Conservation (phyloP, 2,329 filamentous ascomycete species). For the Fusarium sp. region DNA sequence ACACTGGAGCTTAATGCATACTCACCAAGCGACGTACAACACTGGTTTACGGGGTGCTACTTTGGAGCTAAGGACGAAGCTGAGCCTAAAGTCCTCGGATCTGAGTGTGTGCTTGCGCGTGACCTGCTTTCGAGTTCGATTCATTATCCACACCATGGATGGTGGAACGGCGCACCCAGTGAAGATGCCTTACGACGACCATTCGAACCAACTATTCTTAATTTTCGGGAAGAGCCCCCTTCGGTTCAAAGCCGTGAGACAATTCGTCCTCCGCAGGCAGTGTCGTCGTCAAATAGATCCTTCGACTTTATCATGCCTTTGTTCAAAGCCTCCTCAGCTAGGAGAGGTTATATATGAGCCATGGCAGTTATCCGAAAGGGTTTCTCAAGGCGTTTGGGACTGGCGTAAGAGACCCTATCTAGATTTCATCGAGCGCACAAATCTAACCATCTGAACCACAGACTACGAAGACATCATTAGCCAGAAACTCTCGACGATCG, state of each 20-base stretch:
- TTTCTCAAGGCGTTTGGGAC: not conserved
- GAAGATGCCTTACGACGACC: slow-evolving; percentile 6
- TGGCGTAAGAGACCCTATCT: not conserved
- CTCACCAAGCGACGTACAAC: slow-evolving; percentile 23
- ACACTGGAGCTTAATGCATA: slow-evolving; percentile 4
- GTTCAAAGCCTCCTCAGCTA: slow-evolving; percentile 11
- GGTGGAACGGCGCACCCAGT: not conserved
- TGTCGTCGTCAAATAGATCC: slow-evolving; percentile 18
- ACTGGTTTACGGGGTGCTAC: slow-evolving; percentile 27
- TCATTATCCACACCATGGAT: slow-evolving; percentile 18
- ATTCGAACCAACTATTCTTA: not conserved
- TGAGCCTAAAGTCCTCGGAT: not conserved
- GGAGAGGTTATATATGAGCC: slow-evolving; percentile 17
- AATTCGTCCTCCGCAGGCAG: slow-evolving; percentile 18
- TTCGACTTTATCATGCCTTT: not conserved
- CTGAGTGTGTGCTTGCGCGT: not conserved
- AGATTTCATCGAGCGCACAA: not conserved
- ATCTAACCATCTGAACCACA: not conserved
- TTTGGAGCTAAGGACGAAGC: slow-evolving; percentile 21
- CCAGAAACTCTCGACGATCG: slow-evolving; percentile 1
- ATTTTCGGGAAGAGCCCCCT: not conserved
- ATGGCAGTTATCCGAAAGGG: slow-evolving; percentile 1
- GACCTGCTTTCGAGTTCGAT: not conserved
- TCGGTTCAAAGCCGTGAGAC: slow-evolving; percentile 13
- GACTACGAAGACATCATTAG: not conserved